Evolutionary conservation across 805 yeast genomes (phyloP), one percentile per base, ranked within the genome.

Genomic region (Nakazawaea ishiwadae): DNA sequence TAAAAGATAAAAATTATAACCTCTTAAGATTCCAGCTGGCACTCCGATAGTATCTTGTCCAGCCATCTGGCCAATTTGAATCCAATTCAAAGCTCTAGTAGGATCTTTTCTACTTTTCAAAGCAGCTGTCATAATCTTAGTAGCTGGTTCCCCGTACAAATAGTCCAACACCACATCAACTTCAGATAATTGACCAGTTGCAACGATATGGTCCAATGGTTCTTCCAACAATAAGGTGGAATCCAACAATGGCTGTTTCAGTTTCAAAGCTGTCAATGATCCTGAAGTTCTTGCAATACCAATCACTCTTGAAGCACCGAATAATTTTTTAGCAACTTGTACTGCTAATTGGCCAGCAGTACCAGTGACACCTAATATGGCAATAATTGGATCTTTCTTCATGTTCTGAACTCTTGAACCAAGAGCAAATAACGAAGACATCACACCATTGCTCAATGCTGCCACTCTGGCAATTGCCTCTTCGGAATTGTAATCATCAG

Each of bases 81-180:
- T 19, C 37, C 37, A 34, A 16, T 34, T 16, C 5, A 34, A 23
- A 4, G 29, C 14, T n/a, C 18, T 21, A 3, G 37, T 34, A 6
- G 19, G 9, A 23, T 34, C 37, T 5, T 9, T 10, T 14, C 29
- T 21, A 16, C 15, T 34, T 16, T 23, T 34, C 7, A 34, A 23
- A 5, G 29, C 28, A 10, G 20, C 28, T 3, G 16, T 34, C 37
- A 34, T 34, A 20, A 34, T 24, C 14, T 34, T 34, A 5, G 23
- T 34, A n/a, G 37, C 37, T 14, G 37, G 37, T 8, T 23, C 29
- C 4, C 37, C 37, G 11, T 34, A 34, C 11, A 23, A 11, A 14
- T 34, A 34, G 15, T 34, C 37, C 29, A 34, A 34, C 11, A 34
- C 37, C 10, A 34, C 28, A 34, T 34, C 37, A 16, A 34, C 29